Evolutionary conservation across 768 basidiomycete genomes (phyloP).

Genomic region (Pleurotus platypus): DNA sequence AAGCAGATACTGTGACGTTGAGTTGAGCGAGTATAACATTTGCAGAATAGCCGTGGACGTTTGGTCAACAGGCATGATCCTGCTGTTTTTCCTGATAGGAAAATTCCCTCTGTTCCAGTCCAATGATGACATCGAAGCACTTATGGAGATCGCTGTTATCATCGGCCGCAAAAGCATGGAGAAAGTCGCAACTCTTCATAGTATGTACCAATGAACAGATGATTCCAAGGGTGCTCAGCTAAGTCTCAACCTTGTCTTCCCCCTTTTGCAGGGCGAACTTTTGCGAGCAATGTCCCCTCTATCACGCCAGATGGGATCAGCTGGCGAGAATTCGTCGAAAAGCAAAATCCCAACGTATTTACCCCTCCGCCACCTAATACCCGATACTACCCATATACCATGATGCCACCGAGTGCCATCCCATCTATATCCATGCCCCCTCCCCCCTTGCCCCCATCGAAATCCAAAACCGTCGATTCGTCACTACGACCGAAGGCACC

Average conservation of each 20-base stretch:
- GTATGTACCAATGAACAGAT: slow-evolving; percentile 33
- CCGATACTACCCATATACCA: slow-evolving; percentile 50
- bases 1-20: slow-evolving; percentile 18
- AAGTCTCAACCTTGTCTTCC: neutral
- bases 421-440: slow-evolving; percentile 15
- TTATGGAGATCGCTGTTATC: slow-evolving; percentile 91
- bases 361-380: slow-evolving; percentile 47
- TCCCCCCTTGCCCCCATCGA: slow-evolving; percentile 12
- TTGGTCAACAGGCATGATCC: slow-evolving; percentile 91
- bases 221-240: too few relatives aligned
- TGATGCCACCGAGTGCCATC: slow-evolving; percentile 9
- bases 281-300: slow-evolving; percentile 86
- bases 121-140: slow-evolving; percentile 89
- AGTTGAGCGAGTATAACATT: neutral
- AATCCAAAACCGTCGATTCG: slow-evolving; percentile 12
- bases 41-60: slow-evolving; percentile 79
- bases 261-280: slow-evolving; percentile 66
- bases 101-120: slow-evolving; percentile 96
- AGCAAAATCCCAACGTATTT: slow-evolving; percentile 69
- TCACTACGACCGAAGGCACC: slow-evolving; percentile 19
- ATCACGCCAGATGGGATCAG: slow-evolving; percentile 61
- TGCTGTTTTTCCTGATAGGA: slow-evolving; percentile 86
- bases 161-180: slow-evolving; percentile 85
- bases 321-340: slow-evolving; percentile 74
- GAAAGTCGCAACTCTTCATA: slow-evolving; percentile 81